phyloP scores from a whole-genome alignment of 2,329 filamentous ascomycete genomes.

The Colletotrichum endophyticum region DNA sequence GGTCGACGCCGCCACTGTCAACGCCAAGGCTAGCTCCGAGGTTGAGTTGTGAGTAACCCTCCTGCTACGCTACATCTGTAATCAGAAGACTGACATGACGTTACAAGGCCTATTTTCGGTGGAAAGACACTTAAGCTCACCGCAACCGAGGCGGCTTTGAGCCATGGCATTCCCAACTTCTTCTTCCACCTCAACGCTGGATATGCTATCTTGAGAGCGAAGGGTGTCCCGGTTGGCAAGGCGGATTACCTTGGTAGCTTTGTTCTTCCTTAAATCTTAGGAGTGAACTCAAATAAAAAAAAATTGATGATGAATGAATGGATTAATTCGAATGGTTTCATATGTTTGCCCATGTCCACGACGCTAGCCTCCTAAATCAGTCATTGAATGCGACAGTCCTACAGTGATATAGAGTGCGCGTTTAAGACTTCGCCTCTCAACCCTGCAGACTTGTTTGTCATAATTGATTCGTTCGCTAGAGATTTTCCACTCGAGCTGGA shows the following conservation, averaged over 20 bases:
- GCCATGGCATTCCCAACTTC: slow-evolving; percentile 60
- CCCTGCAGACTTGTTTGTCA: not conserved
- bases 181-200: slow-evolving; percentile 64
- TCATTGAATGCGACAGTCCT: not conserved
- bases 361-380: accelerated
- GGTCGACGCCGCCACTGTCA: slow-evolving; percentile 28
- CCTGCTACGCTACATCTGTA: accelerated
- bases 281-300: accelerated
- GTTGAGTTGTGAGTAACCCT: slow-evolving; percentile 28
- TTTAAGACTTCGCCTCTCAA: not conserved
- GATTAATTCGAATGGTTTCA: not conserved
- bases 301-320: not conserved
- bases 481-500: not conserved
- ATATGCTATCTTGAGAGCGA: slow-evolving; percentile 60
- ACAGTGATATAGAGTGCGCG: too few relatives aligned
- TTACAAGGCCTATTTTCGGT: slow-evolving; percentile 2
- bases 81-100: not conserved
- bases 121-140: slow-evolving; percentile 18
- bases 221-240: slow-evolving; percentile 65
- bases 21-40: slow-evolving; percentile 26
- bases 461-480: not conserved
- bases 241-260: slow-evolving; percentile 49
- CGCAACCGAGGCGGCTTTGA: slow-evolving; percentile 43
- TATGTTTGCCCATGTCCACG: not conserved
- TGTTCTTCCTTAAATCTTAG: not conserved